phyloP scores from a whole-genome alignment of 495 filamentous ascomycete species.

The Massariosphaeria phaeospora region DNA sequence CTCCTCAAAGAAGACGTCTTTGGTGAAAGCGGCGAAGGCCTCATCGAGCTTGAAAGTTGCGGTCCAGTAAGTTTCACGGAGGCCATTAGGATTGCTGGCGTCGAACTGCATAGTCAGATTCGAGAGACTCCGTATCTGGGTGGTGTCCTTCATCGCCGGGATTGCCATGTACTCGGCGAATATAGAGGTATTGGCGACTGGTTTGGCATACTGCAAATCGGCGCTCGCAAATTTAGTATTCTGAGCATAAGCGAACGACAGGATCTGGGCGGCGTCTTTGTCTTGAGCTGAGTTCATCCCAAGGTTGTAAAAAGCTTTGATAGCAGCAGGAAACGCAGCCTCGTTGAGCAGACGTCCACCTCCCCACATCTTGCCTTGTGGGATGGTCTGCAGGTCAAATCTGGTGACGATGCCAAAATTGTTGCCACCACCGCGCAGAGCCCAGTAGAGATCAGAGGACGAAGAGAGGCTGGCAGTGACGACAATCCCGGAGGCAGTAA shows the following conservation, averaged over 20 bases:
- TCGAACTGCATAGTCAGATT: slow-evolving; percentile 47
- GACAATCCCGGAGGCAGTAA: slow-evolving; percentile 48
- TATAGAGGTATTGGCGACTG: slow-evolving; percentile 34
- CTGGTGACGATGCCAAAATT: slow-evolving; percentile 46
- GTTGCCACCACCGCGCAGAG: slow-evolving; percentile 47
- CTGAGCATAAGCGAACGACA: slow-evolving; percentile 40
- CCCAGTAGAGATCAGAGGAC: slow-evolving; percentile 49
- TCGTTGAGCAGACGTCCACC: slow-evolving; percentile 44
- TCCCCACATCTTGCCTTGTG: slow-evolving; percentile 24
- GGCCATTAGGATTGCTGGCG: slow-evolving; percentile 41
- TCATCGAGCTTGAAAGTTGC: slow-evolving; percentile 19
- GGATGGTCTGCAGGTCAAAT: slow-evolving; percentile 27
- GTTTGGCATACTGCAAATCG: slow-evolving; percentile 44
- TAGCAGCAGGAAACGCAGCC: slow-evolving; percentile 39
- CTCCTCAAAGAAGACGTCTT: slow-evolving; percentile 24
- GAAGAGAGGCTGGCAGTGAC: slow-evolving; percentile 40
- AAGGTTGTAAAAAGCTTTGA: slow-evolving; percentile 42
- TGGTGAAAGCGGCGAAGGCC: slow-evolving; percentile 6
- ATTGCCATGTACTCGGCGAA: slow-evolving; percentile 44
- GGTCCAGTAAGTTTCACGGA: slow-evolving; percentile 36
- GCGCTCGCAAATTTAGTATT: slow-evolving; percentile 36
- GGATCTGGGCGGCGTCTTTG: slow-evolving; percentile 46
- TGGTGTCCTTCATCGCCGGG: slow-evolving; percentile 38
- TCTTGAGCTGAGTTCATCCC: slow-evolving; percentile 39
- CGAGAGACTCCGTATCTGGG: slow-evolving; percentile 44